phyloP scores from a whole-genome alignment of 306 rosid genomes.

The Erythrophleum fordii region DNA sequence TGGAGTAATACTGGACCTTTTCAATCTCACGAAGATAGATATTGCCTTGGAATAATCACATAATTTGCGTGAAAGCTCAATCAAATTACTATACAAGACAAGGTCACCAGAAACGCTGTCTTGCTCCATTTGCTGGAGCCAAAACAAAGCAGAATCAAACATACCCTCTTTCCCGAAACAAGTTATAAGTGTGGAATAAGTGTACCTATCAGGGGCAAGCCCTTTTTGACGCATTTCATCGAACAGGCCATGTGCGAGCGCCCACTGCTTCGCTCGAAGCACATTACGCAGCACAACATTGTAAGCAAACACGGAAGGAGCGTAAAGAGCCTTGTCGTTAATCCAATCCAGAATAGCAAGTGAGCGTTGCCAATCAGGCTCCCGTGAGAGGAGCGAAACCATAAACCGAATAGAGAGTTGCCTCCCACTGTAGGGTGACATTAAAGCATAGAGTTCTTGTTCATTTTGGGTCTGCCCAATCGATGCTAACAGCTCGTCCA shows the following conservation, averaged over 20 bases:
- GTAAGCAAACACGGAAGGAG: slow-evolving; percentile 82
- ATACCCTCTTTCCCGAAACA: slow-evolving; percentile 77
- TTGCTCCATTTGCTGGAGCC: slow-evolving; percentile 94
- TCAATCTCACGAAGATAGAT: slow-evolving; percentile 70
- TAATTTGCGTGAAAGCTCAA: slow-evolving; percentile 83
- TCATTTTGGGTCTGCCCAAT: slow-evolving; percentile 64
- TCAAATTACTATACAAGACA: slow-evolving; percentile 81
- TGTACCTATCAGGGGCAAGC: slow-evolving; percentile 84
- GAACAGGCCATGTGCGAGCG: slow-evolving; percentile 85
- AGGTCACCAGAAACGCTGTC: slow-evolving; percentile 85
- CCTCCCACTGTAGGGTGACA: slow-evolving; percentile 65
- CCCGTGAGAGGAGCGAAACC: slow-evolving; percentile 82
- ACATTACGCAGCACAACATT: slow-evolving; percentile 84
- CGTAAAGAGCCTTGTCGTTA: slow-evolving; percentile 71
- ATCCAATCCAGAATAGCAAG: slow-evolving; percentile 91
- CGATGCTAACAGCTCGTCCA: slow-evolving; percentile 70
- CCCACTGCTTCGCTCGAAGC: slow-evolving; percentile 83
- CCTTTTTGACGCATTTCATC: slow-evolving; percentile 92
- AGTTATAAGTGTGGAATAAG: slow-evolving; percentile 89
- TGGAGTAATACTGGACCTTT: slow-evolving; percentile 62
- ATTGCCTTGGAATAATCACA: slow-evolving; percentile 88
- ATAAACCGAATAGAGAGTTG: slow-evolving; percentile 82
- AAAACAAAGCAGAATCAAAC: slow-evolving; percentile 84
- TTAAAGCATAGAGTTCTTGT: slow-evolving; percentile 60
- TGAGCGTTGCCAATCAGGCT: slow-evolving; percentile 88